Conservation (phyloP, 2,329 filamentous ascomycete species). For the Furcasterigmium furcatum region DNA sequence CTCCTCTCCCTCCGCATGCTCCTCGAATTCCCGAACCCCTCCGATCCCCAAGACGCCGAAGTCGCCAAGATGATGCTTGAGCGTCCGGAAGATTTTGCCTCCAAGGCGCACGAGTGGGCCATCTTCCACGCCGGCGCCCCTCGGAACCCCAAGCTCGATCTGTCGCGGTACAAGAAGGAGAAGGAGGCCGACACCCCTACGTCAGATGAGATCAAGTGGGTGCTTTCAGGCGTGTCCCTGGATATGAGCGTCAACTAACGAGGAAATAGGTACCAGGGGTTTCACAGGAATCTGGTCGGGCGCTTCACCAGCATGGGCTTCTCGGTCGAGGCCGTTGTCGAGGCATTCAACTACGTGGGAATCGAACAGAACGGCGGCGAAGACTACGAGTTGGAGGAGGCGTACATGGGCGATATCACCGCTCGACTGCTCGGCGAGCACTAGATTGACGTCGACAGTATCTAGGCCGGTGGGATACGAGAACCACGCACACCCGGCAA, state of each 20-base stretch:
- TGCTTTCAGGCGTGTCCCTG: background rate
- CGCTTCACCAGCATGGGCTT: constrained; percentile 91
- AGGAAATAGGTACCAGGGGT: constrained; percentile 75
- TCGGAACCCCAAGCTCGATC: constrained; percentile 27
- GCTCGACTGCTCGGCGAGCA: constrained; percentile 79
- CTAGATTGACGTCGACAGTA: too few species aligned
- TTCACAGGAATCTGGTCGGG: constrained; percentile 79
- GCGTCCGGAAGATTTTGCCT: constrained; percentile 74
- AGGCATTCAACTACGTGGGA: constrained; percentile 76
- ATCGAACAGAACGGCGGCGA: constrained; percentile 75
- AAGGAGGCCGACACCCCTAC: constrained; percentile 52
- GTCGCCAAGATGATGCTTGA: constrained; percentile 87
- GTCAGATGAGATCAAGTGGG: constrained; percentile 46
- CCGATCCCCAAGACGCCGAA: constrained; percentile 94
- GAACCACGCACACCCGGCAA: too few species aligned
- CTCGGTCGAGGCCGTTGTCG: constrained; percentile 79
- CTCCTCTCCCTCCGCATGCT: constrained; percentile 91
- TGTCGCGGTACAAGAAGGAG: constrained; percentile 38
- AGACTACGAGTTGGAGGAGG: constrained; percentile 85
- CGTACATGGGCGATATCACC: constrained; percentile 86
- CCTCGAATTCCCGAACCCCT: constrained; percentile 89
- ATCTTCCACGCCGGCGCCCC: constrained; percentile 79
- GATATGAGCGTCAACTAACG: background rate
- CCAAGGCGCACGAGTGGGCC: constrained; percentile 87
- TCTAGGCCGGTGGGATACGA: too few species aligned